Evolutionary conservation across 2,329 filamentous ascomycete genomes (phyloP), one percentile per base, ranked within the genome.

Genomic region (Nemania bipapillata): DNA sequence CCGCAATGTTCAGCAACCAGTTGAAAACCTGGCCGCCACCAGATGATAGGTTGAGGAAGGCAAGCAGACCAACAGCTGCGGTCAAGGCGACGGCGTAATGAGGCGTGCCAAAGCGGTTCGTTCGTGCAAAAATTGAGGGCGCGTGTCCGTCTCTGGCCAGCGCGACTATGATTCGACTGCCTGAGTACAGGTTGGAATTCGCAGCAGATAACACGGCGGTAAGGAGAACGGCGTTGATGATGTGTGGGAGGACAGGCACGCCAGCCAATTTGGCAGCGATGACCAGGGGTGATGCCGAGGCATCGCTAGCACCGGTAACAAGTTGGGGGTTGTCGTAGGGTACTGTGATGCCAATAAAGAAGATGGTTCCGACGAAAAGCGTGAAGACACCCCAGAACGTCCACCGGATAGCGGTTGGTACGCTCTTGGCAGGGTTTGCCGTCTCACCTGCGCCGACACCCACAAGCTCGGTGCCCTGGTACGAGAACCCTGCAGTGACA

Each of bases 381-480:
- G 86, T 81, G 59, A 93, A 85, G 72, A 94, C 92, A 64, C 90
- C 88, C 85, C 89, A 92, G 79, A 92, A 94, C 0, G 91, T 92
- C 81, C 88, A 91, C 59, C 87, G 87, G 75, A 94, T 92, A 26
- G 92, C 92, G 12, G 84, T 82, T 0, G 92, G 92, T 58, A 95
- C 90, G 17, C 87, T 90, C 80, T 90, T 91, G 73, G 87, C 86
- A 5, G 92, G 92, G 77, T 93, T 89, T 55, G 87, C 86, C 7
- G 90, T 91, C 81, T 95, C 92, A 68, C 91, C 92, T 4, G 92
- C 92, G n/a, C 90, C 91, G 55, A 95, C 88, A 70, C 89, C 92
- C 8, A 93, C 91, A 17, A 93, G 85, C 80, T 94, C 92, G 2
- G 91, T 88, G 49, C 92, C 92, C 78, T 91, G 89, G 80, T 87